A percentile compares a stretch with the other conserved stretches of the same genome.
phyloP scores from a whole-genome alignment of 1,284 basidiomycete species.

The Sutorius eximius region DNA sequence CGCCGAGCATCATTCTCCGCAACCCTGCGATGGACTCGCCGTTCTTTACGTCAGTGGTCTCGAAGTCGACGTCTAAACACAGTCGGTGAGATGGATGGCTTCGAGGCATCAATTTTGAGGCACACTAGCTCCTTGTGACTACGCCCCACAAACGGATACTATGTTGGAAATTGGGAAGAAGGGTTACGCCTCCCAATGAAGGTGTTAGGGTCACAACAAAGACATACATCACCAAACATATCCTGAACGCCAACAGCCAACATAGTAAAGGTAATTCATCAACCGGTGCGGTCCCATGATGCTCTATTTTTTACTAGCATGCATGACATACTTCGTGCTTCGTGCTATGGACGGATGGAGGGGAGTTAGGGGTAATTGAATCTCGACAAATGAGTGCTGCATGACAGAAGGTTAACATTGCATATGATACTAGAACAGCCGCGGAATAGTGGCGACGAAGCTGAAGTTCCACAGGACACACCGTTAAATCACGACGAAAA shows the following conservation, averaged over 20 bases:
- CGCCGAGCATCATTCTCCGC: slow-evolving; percentile 53
- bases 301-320: background rate
- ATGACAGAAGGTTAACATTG: background rate
- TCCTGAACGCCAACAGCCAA: no score
- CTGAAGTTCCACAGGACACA: background rate
- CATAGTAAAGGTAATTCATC: background rate
- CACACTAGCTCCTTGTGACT: no score
- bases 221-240: no score
- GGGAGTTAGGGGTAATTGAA: background rate
- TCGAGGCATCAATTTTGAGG: no score
- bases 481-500: background rate
- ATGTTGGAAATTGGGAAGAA: no score
- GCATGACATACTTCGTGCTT: background rate
- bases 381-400: background rate
- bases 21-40: slow-evolving; percentile 50
- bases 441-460: background rate
- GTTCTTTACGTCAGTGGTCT: slow-evolving; percentile 37
- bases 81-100: no score
- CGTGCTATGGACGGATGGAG: background rate
- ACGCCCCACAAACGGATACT: no score
- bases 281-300: background rate
- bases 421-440: background rate
- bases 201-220: no score
- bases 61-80: slow-evolving; percentile 18
- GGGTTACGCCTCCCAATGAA: no score